Evolutionary conservation across 2,329 filamentous ascomycete genomes (phyloP).

Genomic region (Botrytis pseudocinerea): DNA sequence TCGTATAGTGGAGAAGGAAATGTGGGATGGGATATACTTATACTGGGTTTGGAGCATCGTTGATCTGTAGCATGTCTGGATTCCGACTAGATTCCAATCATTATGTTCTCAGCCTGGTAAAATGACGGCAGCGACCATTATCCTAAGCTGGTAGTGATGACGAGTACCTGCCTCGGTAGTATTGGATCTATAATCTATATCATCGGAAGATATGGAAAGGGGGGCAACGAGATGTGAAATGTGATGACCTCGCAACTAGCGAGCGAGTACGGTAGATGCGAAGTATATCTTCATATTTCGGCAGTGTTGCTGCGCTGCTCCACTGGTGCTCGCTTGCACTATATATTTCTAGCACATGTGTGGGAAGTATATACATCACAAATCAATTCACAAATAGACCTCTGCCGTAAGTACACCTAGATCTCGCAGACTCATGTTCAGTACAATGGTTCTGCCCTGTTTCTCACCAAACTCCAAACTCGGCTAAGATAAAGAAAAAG

Average conservation of each 20-base stretch:
- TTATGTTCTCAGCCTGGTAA: background rate
- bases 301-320: background rate
- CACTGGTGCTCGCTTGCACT: too few species aligned
- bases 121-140: too few species aligned
- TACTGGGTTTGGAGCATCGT: background rate
- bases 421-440: too few species aligned
- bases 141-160: background rate
- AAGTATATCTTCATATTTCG: background rate
- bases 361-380: background rate
- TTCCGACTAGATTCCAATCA: too few species aligned
- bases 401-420: background rate
- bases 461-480: background rate
- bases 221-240: background rate
- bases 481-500: constrained; percentile 5
- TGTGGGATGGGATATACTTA: background rate
- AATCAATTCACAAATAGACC: background rate
- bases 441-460: background rate
- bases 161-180: background rate
- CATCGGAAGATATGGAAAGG: background rate
- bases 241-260: background rate
- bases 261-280: background rate
- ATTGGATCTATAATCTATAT: background rate
- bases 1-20: background rate
- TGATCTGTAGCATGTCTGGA: background rate
- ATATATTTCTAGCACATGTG: background rate